Evolutionary conservation across 2,329 filamentous ascomycete species (phyloP).

Genomic region (Fusarium equiseti): DNA sequence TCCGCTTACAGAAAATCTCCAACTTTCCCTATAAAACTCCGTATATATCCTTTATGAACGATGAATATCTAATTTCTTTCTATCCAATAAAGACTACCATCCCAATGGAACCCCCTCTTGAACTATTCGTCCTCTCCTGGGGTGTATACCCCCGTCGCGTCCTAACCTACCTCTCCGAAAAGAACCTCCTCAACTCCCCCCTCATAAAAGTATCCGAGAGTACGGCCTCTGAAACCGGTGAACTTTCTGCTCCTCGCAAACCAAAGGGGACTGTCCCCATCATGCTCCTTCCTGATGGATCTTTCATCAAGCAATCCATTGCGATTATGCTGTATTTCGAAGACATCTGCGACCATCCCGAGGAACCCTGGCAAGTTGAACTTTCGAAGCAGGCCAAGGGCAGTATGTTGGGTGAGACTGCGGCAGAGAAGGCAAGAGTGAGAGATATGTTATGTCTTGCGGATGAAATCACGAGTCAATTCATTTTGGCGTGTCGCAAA

Average conservation of each 20-base stretch:
- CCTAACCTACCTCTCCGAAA: constrained; percentile 29
- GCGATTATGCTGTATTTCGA: constrained; percentile 37
- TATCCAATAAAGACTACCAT: accelerated
- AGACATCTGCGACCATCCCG: constrained; percentile 27
- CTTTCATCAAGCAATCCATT: constrained; percentile 37
- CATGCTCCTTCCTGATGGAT: constrained; percentile 26
- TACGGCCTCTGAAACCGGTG: background rate
- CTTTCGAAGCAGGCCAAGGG: background rate
- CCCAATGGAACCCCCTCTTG: constrained; percentile 18
- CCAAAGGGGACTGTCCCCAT: constrained; percentile 26
- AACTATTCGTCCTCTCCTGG: constrained; percentile 33
- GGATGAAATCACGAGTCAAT: constrained; percentile 24
- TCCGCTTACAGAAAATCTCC: background rate
- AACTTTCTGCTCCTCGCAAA: constrained; percentile 14
- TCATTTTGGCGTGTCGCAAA: constrained; percentile 37
- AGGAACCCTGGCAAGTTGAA: constrained; percentile 21
- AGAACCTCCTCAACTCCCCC: constrained; percentile 10
- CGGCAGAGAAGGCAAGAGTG: constrained; percentile 21
- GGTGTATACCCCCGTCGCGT: constrained; percentile 32
- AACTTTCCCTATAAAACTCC: background rate
- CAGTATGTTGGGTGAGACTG: constrained; percentile 8
- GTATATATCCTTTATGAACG: accelerated
- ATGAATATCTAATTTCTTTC: accelerated
- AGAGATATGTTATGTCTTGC: constrained; percentile 30
- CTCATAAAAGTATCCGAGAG: constrained; percentile 19